Percentiles rank a stretch among this genome's conserved stretches.
phyloP scores from a whole-genome alignment of 2,329 filamentous ascomycete genomes.

The Fusarium abutilonis region DNA sequence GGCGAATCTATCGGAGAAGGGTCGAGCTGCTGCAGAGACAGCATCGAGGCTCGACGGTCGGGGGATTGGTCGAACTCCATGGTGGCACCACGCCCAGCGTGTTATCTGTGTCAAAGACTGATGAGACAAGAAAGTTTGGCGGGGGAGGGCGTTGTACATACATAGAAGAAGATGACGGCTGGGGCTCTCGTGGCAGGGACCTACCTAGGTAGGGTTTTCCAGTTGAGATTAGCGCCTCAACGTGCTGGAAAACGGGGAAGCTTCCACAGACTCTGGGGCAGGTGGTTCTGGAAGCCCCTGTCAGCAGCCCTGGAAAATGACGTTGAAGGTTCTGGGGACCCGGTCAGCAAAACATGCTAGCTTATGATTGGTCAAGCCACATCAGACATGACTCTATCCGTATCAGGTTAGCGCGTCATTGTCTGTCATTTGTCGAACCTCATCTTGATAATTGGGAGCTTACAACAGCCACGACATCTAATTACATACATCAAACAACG shows the following conservation, averaged over 20 bases:
- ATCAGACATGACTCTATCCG: not conserved
- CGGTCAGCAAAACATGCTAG: conserved; percentile 37
- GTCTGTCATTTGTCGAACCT: conserved; percentile 22
- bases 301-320: conserved; percentile 37
- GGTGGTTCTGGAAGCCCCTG: conserved; percentile 36
- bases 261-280: conserved; percentile 35
- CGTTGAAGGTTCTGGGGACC: conserved; percentile 34
- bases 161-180: conserved; percentile 27
- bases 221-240: conserved; percentile 45
- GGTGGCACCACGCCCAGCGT: conserved; percentile 25
- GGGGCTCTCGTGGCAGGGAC: conserved; percentile 30
- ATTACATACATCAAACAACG: not conserved
- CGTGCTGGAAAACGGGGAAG: conserved; percentile 28
- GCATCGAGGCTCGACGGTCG: conserved; percentile 49
- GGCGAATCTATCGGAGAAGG: conserved; percentile 77
- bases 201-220: conserved; percentile 7
- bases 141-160: conserved; percentile 20
- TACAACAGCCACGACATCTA: conserved; percentile 1
- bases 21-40: conserved; percentile 80
- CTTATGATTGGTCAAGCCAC: conserved; percentile 32
- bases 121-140: conserved; percentile 17
- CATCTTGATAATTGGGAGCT: conserved; percentile 6
- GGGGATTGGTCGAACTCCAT: conserved; percentile 42
- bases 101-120: not conserved
- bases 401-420: not conserved